Percentiles rank a stretch among this genome's conserved stretches.
Conservation (phyloP, 2,329 filamentous ascomycete genomes). For the Rutstroemia sydowiana region DNA sequence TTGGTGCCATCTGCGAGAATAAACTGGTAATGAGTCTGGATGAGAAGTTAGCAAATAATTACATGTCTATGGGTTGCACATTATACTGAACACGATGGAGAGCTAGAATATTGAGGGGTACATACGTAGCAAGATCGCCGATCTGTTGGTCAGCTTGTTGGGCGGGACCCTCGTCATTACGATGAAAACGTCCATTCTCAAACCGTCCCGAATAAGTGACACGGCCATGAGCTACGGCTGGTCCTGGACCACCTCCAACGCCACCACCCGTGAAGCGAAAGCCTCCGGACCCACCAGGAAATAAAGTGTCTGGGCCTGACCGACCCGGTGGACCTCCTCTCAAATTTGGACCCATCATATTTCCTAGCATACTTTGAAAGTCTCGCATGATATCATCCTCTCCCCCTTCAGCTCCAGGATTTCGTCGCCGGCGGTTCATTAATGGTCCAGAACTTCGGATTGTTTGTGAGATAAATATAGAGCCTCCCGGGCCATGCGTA, state of each 20-base stretch:
- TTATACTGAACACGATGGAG: constrained; percentile 12
- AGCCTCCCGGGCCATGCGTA: constrained; percentile 25
- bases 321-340: constrained; percentile 24
- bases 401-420: neutral
- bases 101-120: constrained; percentile 16
- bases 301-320: constrained; percentile 27
- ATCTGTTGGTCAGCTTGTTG: constrained; percentile 40
- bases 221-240: constrained; percentile 21
- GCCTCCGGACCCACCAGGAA: constrained; percentile 14
- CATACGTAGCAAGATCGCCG: constrained; percentile 42
- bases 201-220: constrained; percentile 27
- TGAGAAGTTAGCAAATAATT: constrained; percentile 24
- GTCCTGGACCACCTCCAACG: constrained; percentile 12
- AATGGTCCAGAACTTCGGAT: constrained; percentile 14
- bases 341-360: constrained; percentile 32
- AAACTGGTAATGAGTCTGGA: constrained; percentile 24
- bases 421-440: constrained; percentile 4
- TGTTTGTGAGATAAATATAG: constrained; percentile 24
- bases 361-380: constrained; percentile 40
- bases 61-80: constrained; percentile 18
- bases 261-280: constrained; percentile 10
- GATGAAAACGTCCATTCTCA: constrained; percentile 32
- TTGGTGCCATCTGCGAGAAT: constrained; percentile 19
- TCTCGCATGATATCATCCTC: constrained; percentile 28
- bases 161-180: constrained; percentile 43